Evolutionary conservation across 495 filamentous ascomycete genomes (phyloP).

Genomic region (Staphylotrichum longicolle): DNA sequence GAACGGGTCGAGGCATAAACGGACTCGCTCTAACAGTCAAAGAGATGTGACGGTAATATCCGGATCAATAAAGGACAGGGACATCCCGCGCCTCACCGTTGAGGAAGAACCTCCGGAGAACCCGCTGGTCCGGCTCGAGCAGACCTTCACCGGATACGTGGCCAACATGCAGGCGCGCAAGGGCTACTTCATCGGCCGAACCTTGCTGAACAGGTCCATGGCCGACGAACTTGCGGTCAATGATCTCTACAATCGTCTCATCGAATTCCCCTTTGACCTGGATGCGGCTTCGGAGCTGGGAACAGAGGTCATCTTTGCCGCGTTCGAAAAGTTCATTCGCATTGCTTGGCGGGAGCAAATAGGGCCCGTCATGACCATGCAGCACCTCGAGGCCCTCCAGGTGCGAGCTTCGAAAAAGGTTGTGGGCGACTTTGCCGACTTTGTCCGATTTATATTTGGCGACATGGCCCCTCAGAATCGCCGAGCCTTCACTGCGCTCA

Average conservation of each 20-base stretch:
- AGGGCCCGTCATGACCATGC: slow-evolving; percentile 69
- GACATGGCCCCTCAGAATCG: slow-evolving; percentile 91
- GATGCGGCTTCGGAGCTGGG: slow-evolving; percentile 71
- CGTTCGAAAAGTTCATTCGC: slow-evolving; percentile 90
- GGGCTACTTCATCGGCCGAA: slow-evolving; percentile 77
- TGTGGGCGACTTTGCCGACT: slow-evolving; percentile 79
- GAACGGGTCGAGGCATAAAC: slow-evolving; percentile 38
- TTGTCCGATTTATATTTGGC: slow-evolving; percentile 69
- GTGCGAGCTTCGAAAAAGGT: slow-evolving; percentile 69
- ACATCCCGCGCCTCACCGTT: slow-evolving; percentile 44
- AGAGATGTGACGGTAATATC: slow-evolving; percentile 46
- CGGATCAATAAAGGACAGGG: slow-evolving; percentile 47
- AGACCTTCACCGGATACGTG: slow-evolving; percentile 82
- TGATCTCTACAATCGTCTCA: slow-evolving; percentile 83
- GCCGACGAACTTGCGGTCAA: slow-evolving; percentile 80
- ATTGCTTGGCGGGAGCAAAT: slow-evolving; percentile 88
- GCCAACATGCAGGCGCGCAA: slow-evolving; percentile 78
- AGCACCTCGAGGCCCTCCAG: slow-evolving; percentile 67
- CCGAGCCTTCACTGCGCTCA: slow-evolving; percentile 77
- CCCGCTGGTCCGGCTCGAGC: slow-evolving; percentile 69
- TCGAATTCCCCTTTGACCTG: slow-evolving; percentile 75
- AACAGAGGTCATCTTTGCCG: slow-evolving; percentile 86
- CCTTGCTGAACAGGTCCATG: slow-evolving; percentile 63
- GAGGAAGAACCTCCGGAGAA: slow-evolving; percentile 53
- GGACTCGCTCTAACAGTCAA: slow-evolving; percentile 41